Evolutionary conservation across 169 alveolate genomes (phyloP).

Genomic region (Toxoplasma gondii): DNA sequence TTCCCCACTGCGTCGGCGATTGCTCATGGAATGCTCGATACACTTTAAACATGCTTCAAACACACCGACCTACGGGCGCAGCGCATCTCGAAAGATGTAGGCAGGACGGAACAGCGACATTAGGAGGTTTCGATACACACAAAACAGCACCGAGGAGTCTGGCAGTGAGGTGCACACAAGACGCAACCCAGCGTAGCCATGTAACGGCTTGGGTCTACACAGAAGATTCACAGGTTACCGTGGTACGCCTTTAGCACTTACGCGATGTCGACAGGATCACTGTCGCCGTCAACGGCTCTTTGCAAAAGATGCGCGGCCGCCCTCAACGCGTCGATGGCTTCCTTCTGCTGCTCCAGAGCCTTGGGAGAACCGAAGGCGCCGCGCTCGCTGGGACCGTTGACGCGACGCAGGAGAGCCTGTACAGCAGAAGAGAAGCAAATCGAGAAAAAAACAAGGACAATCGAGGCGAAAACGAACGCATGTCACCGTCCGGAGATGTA

Average conservation of each 20-base stretch:
- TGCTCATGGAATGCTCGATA: no score
- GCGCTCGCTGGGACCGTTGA: not conserved
- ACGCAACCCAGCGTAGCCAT: no score
- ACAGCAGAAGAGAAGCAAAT: not conserved
- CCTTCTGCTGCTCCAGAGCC: conserved; percentile 26
- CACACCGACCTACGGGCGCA: no score
- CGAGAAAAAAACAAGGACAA: no score
- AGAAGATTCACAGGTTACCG: not conserved
- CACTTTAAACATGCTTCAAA: no score
- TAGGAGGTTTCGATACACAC: no score
- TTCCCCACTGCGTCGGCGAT: no score
- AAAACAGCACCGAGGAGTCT: no score
- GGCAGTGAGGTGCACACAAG: not conserved
- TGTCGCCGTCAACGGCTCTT: not conserved
- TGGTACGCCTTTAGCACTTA: not conserved
- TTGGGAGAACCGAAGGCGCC: not conserved
- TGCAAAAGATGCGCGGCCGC: not conserved
- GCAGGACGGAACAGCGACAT: no score
- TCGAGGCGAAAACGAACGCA: not conserved
- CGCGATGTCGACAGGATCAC: not conserved
- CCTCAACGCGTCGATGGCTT: not conserved
- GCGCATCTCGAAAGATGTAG: no score
- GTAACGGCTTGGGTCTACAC: not conserved
- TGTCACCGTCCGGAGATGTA: not conserved
- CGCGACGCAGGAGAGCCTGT: not conserved